Percentiles rank a stretch among this genome's conserved stretches.
Evolutionary conservation across 192 early-diverging fungal species (phyloP).

Genomic region (Entophlyctis luteolus): DNA sequence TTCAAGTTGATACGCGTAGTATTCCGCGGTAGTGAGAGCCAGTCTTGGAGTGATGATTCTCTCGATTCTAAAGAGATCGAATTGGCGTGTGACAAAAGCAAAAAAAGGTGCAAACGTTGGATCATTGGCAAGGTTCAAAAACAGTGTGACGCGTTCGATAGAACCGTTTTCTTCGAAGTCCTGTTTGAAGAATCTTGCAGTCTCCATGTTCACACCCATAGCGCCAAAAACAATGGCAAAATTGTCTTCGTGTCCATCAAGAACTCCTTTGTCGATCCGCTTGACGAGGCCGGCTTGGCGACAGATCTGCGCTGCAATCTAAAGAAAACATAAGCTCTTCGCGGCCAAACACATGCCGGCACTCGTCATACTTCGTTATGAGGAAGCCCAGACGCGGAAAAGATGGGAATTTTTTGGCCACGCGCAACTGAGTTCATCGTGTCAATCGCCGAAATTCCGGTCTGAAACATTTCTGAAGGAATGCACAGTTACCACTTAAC

Average conservation of each 20-base stretch:
- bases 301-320: conserved; percentile 99
- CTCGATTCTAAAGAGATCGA: conserved; percentile 68
- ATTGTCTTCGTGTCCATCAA: conserved; percentile 96
- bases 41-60: conserved; percentile 99
- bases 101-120: conserved; percentile 65
- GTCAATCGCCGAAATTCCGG: conserved; percentile 97
- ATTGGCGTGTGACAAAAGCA: background rate
- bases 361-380: conserved; percentile 95
- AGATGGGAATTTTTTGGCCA: conserved; percentile 99
- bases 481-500: background rate
- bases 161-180: conserved; percentile 99
- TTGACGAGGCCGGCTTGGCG: conserved; percentile 96
- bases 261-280: conserved; percentile 84
- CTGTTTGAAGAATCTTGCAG: conserved; percentile 99
- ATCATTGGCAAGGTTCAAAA: conserved; percentile 99
- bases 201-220: conserved; percentile 99
- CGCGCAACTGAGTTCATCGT: conserved; percentile 99
- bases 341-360: too few species aligned
- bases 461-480: conserved; percentile 92
- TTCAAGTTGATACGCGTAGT: conserved; percentile 98
- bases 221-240: conserved; percentile 99
- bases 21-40: conserved; percentile 97
- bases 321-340: background rate
- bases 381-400: conserved; percentile 95
- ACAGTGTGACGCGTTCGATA: conserved; percentile 95